These are phyloP conservation scores for cucumber (Cucumis sativus) DNA, from an alignment of 306 rosid genomes.

Conservation along the genomic window DNA sequence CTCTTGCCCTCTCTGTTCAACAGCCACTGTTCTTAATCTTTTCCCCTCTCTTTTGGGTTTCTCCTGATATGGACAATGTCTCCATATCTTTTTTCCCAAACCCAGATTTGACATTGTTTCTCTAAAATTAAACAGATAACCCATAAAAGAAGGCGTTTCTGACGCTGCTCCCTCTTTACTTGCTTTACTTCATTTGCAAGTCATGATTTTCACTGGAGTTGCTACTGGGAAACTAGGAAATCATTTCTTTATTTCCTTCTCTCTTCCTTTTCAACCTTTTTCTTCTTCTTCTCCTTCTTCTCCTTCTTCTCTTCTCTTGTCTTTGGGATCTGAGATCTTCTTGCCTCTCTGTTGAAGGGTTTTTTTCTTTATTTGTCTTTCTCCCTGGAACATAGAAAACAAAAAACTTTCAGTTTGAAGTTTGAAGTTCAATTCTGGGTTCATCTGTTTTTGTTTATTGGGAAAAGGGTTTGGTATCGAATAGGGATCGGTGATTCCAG, in stretches of 20 bases:
- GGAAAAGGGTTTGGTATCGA: slow-evolving; percentile 31
- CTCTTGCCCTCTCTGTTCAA: background rate
- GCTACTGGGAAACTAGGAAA: background rate
- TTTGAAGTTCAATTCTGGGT: slow-evolving; percentile 15
- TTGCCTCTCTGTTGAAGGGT: background rate
- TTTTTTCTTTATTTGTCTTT: background rate
- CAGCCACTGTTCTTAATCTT: background rate
- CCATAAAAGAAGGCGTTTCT: slow-evolving; percentile 3
- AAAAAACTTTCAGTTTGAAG: slow-evolving; percentile 16
- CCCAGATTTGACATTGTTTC: slow-evolving; percentile 4
- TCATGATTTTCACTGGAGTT: slow-evolving; percentile 4
- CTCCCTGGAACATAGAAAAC: slow-evolving; percentile 15
- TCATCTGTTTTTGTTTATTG: slow-evolving; percentile 29
- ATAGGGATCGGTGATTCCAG: slow-evolving; percentile 28
- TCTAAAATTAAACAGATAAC: slow-evolving; percentile 5
- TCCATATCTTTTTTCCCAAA: background rate
- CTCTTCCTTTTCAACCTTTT: slow-evolving; percentile 12
- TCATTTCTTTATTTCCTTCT: background rate
- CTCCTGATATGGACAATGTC: background rate
- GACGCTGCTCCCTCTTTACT: slow-evolving; percentile 7
- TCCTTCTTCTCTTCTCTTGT: background rate
- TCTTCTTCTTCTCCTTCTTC: background rate
- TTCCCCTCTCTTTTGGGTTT: slow-evolving; percentile 27
- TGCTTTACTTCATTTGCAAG: slow-evolving; percentile 10
- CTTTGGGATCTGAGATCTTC: slow-evolving; percentile 3